A percentile compares a stretch with the other conserved stretches of the same genome.
Evolutionary conservation across 2,329 filamentous ascomycete genomes (phyloP).

Genomic region (Fusarium albosuccineum): DNA sequence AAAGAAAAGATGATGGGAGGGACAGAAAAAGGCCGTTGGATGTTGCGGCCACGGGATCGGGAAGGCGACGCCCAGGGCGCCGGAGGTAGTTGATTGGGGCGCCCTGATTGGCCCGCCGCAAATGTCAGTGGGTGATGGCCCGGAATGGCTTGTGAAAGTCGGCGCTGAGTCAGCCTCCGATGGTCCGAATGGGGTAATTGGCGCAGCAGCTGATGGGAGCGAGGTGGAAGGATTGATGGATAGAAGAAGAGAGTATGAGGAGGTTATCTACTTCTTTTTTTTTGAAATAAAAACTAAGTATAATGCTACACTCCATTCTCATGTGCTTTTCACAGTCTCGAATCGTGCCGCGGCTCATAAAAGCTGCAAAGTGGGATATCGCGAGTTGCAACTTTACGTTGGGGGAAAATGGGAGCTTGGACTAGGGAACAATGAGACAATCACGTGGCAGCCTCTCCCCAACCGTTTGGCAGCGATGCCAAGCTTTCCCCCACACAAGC

Average conservation of each 20-base stretch:
- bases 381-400: slow-evolving; percentile 20
- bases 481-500: slow-evolving; percentile 13
- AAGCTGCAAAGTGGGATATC: not conserved
- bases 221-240: too few relatives aligned
- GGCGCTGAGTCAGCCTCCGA: slow-evolving; percentile 29
- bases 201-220: not conserved
- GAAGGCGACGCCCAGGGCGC: slow-evolving; percentile 26
- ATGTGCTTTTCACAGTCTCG: not conserved
- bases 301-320: not conserved
- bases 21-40: slow-evolving; percentile 21
- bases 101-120: slow-evolving; percentile 36
- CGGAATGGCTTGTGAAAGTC: slow-evolving; percentile 45
- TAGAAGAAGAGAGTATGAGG: too few relatives aligned
- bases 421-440: slow-evolving; percentile 1
- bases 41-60: slow-evolving; percentile 30
- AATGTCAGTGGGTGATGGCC: slow-evolving; percentile 32
- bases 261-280: not conserved
- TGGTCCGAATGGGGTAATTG: slow-evolving; percentile 12
- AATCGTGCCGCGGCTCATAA: slow-evolving; percentile 8
- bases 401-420: slow-evolving; percentile 18
- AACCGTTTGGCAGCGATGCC: slow-evolving; percentile 29
- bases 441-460: slow-evolving; percentile 35
- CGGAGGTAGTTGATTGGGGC: slow-evolving; percentile 31
- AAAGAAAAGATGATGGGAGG: slow-evolving; percentile 17
- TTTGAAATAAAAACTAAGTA: not conserved